phyloP scores from a whole-genome alignment of 768 basidiomycete genomes.

The Pisolithus albus region DNA sequence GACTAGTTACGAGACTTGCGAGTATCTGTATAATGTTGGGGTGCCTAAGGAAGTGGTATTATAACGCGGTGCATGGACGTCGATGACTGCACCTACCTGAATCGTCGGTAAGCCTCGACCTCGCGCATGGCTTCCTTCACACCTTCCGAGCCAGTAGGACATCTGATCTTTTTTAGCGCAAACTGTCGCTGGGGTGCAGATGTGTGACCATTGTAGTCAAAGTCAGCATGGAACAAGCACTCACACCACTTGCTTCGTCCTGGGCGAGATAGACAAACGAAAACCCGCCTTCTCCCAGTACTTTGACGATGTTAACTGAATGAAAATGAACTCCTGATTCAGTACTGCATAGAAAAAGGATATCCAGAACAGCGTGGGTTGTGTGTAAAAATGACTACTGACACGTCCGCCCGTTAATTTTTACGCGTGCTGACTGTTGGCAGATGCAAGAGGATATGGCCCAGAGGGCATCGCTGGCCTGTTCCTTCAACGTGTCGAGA shows the following conservation, averaged over 20 bases:
- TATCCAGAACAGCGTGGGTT: constrained; percentile 2
- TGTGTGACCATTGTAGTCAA: constrained; percentile 1
- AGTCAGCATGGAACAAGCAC: constrained; percentile 19
- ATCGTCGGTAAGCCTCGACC: constrained; percentile 89
- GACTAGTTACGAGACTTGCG: constrained; percentile 32
- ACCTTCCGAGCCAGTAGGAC: constrained; percentile 80
- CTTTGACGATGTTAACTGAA: constrained; percentile 79
- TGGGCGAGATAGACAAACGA: constrained; percentile 87
- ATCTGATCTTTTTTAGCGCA: constrained; percentile 94
- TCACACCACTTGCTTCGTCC: constrained; percentile 77
- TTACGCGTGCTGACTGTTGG: constrained; percentile 77
- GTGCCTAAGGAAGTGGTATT: constrained; percentile 46
- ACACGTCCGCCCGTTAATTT: constrained; percentile 96
- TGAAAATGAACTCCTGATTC: neutral
- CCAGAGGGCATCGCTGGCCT: constrained; percentile 76
- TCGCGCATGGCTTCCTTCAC: constrained; percentile 88
- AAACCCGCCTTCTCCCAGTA: constrained; percentile 95
- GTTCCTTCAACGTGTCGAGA: constrained; percentile 58
- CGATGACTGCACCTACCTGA: constrained; percentile 55
- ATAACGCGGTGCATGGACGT: neutral
- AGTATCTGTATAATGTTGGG: constrained; percentile 95
- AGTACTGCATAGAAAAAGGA: neutral
- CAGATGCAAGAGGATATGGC: constrained; percentile 77
- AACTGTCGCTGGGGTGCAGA: constrained; percentile 62
- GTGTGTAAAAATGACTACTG: constrained; percentile 27